Percentiles rank a stretch among this genome's conserved stretches.
These are phyloP conservation scores for Coniochaeta hoffmannii DNA, from an alignment of 2,329 filamentous ascomycete genomes.

Conservation along the genomic window DNA sequence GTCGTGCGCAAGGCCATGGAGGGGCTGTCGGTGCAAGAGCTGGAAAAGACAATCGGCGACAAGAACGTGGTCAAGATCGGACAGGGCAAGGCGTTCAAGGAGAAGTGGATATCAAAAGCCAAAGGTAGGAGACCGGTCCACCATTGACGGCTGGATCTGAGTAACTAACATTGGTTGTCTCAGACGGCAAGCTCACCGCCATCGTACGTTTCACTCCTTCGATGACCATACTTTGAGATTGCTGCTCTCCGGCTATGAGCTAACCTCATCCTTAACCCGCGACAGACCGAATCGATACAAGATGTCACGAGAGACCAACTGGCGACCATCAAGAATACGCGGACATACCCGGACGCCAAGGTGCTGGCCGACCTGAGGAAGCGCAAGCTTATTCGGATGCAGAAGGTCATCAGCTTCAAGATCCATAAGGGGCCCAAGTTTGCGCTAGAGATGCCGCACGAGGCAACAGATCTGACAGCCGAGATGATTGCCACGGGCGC, in stretches of 20 bases:
- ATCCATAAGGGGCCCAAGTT: conserved; percentile 83
- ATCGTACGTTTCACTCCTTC: conserved; percentile 31
- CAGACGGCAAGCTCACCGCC: conserved; percentile 39
- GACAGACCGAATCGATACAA: conserved; percentile 63
- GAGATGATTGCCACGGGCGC: conserved; percentile 84
- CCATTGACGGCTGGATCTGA: background rate
- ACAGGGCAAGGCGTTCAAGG: conserved; percentile 89
- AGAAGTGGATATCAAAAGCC: conserved; percentile 57
- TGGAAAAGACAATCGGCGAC: conserved; percentile 62
- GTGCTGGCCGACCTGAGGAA: conserved; percentile 78
- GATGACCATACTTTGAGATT: conserved; percentile 33
- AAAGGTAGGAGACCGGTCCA: conserved; percentile 22
- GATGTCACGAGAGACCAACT: conserved; percentile 75
- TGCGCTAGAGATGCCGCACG: conserved; percentile 78
- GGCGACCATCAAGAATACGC: conserved; percentile 61
- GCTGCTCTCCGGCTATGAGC: background rate
- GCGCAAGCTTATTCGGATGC: conserved; percentile 77
- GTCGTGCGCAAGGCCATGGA: conserved; percentile 65
- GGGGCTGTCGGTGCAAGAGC: conserved; percentile 71
- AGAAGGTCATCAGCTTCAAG: conserved; percentile 80
- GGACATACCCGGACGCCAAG: conserved; percentile 63
- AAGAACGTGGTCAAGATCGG: conserved; percentile 73
- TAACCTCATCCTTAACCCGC: no score
- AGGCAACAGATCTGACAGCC: conserved; percentile 89
- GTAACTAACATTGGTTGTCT: background rate